These are phyloP conservation scores for Fomitopsis betulina DNA, from an alignment of 1,284 basidiomycete genomes.

Conservation along the genomic window DNA sequence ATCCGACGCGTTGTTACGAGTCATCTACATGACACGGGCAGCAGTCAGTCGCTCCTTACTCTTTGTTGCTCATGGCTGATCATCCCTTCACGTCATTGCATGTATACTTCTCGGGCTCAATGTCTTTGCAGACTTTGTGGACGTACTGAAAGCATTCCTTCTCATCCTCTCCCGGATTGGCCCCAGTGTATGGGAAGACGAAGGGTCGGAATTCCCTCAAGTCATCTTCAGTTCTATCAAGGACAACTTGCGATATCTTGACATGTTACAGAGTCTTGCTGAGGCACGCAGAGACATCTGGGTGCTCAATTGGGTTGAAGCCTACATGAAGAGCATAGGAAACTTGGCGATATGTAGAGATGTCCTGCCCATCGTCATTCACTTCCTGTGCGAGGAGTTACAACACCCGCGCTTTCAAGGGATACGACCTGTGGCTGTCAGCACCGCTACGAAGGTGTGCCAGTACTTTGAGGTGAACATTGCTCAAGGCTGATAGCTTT, in stretches of 20 bases:
- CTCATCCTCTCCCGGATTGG: slow-evolving; percentile 51
- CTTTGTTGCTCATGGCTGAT: slow-evolving; percentile 6
- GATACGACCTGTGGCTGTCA: slow-evolving; percentile 55
- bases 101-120: slow-evolving; percentile 2
- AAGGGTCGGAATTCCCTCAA: slow-evolving; percentile 64
- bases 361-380: slow-evolving; percentile 64
- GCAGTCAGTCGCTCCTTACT: slow-evolving; percentile 38
- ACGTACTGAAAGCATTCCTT: slow-evolving; percentile 57
- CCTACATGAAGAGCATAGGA: slow-evolving; percentile 50
- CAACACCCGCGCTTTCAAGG: slow-evolving; percentile 69
- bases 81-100: background rate
- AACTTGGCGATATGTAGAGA: slow-evolving; percentile 51
- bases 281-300: slow-evolving; percentile 19
- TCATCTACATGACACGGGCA: slow-evolving; percentile 59
- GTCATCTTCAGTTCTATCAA: slow-evolving; percentile 80
- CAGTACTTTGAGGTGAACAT: background rate
- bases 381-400: slow-evolving; percentile 72
- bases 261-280: slow-evolving; percentile 38
- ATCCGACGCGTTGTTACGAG: slow-evolving; percentile 49
- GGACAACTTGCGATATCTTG: slow-evolving; percentile 63
- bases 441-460: slow-evolving; percentile 58
- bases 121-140: slow-evolving; percentile 50
- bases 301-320: slow-evolving; percentile 24
- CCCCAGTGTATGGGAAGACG: slow-evolving; percentile 59
- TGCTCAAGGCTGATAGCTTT: too few species aligned